Conservation (phyloP, 768 basidiomycete species). For the Lactifluus echinatus region DNA sequence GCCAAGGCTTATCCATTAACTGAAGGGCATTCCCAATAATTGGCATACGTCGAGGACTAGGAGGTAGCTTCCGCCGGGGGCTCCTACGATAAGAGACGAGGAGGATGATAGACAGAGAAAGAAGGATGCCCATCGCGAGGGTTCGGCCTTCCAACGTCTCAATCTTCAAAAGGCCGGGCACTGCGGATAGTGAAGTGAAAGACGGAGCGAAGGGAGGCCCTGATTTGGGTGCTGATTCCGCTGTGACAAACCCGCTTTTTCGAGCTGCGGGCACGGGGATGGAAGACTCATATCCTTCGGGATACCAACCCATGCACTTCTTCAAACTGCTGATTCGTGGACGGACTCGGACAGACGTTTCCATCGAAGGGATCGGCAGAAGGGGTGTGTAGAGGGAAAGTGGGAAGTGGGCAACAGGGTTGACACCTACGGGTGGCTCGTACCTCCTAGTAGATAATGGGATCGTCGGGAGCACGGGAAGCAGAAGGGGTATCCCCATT, state of each 20-base stretch:
- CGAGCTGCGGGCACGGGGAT: neutral
- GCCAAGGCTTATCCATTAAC: neutral
- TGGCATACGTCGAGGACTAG: neutral
- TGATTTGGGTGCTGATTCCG: neutral
- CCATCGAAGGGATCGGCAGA: neutral
- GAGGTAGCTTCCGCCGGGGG: conserved; percentile 6
- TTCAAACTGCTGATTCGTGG: neutral
- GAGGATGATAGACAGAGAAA: neutral
- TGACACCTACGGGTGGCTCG: neutral
- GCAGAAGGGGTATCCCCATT: neutral
- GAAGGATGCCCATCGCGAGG: neutral
- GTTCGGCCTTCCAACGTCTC: neutral
- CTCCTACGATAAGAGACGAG: neutral
- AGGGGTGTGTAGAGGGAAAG: neutral
- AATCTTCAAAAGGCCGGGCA: neutral
- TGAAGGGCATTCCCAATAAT: conserved; percentile 6
- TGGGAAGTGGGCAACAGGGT: neutral
- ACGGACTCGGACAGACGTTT: neutral
- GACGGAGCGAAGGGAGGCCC: neutral
- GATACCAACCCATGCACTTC: neutral
- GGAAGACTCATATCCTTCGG: neutral
- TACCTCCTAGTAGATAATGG: neutral
- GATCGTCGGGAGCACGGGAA: neutral
- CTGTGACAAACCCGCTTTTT: neutral
- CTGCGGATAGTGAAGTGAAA: neutral